Percentiles rank a stretch among this genome's conserved stretches.
phyloP scores from a whole-genome alignment of 345 rosid genomes.

The Bruguiera sexangula region DNA sequence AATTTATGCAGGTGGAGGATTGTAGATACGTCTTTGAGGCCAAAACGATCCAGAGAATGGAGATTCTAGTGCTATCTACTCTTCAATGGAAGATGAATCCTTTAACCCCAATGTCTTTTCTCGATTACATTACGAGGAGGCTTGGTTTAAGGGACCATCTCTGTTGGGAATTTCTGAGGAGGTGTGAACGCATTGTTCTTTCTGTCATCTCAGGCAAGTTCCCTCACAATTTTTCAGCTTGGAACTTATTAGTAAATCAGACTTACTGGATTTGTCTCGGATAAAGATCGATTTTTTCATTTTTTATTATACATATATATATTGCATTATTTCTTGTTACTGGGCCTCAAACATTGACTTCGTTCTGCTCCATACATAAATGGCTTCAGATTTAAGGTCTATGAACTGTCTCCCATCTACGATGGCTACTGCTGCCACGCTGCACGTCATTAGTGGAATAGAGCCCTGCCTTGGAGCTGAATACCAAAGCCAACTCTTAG shows the following conservation, averaged over 20 bases:
- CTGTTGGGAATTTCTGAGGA: constrained; percentile 66
- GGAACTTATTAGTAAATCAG: background rate
- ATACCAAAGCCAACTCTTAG: constrained; percentile 51
- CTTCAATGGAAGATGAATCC: constrained; percentile 93
- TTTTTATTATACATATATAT: background rate
- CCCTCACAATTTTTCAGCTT: constrained; percentile 3
- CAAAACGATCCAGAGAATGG: constrained; percentile 91
- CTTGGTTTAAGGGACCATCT: constrained; percentile 57
- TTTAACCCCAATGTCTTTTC: constrained; percentile 72
- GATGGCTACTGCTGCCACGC: constrained; percentile 82
- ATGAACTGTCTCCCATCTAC: constrained; percentile 67
- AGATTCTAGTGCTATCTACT: constrained; percentile 75
- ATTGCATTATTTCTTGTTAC: background rate
- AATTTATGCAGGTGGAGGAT: constrained; percentile 56
- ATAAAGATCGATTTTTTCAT: background rate
- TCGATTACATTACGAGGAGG: constrained; percentile 71
- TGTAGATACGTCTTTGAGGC: constrained; percentile 71
- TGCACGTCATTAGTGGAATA: constrained; percentile 58
- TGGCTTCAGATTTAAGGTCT: constrained; percentile 60
- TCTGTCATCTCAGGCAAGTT: constrained; percentile 56
- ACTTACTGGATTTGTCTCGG: background rate
- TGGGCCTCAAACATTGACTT: too few species aligned
- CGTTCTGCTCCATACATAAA: background rate
- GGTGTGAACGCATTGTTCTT: constrained; percentile 63
- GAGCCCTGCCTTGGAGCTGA: constrained; percentile 46